Evolutionary conservation across 2,329 filamentous ascomycete genomes (phyloP).

Genomic region (Madurella fahalii): DNA sequence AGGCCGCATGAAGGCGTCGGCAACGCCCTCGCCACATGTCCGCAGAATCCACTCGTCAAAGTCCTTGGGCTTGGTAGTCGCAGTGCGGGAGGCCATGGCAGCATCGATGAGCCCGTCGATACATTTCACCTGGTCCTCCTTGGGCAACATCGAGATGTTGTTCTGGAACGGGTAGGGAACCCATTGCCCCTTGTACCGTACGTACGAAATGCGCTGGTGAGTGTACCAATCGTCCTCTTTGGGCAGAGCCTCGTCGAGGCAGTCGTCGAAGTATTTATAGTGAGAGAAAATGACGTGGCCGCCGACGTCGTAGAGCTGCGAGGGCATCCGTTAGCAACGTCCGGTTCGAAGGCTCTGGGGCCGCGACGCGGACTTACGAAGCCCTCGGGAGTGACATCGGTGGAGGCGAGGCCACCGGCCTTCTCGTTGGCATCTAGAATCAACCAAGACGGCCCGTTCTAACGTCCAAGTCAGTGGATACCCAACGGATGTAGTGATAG

Average conservation of each 20-base stretch:
- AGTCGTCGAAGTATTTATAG: conserved; percentile 99
- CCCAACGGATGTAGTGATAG: conserved; percentile 4
- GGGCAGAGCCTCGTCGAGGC: conserved; percentile 92
- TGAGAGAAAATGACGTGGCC: conserved; percentile 99
- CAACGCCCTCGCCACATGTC: conserved; percentile 83
- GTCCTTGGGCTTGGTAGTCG: conserved; percentile 88
- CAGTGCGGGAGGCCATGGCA: conserved; percentile 77
- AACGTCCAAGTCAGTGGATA: conserved; percentile 25
- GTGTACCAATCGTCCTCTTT: conserved; percentile 94
- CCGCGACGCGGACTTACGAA: conserved; percentile 62
- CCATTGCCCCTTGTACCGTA: conserved; percentile 94
- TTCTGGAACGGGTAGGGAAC: conserved; percentile 99
- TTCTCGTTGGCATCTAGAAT: conserved; percentile 90
- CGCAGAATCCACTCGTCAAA: conserved; percentile 99
- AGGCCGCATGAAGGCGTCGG: conserved; percentile 95
- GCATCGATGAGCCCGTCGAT: conserved; percentile 96
- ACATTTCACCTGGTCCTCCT: conserved; percentile 93
- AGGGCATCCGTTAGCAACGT: conserved; percentile 21
- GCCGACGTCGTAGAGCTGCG: conserved; percentile 93
- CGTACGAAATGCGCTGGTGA: conserved; percentile 98
- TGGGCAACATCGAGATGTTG: conserved; percentile 97
- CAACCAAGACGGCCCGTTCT: conserved; percentile 93
- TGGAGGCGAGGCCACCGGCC: conserved; percentile 92
- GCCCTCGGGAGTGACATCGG: conserved; percentile 90
- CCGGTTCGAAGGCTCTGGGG: not conserved